Percentiles rank a stretch among this genome's conserved stretches.
Evolutionary conservation across 768 basidiomycete genomes (phyloP).

Genomic region (Lactifluus pinguis): DNA sequence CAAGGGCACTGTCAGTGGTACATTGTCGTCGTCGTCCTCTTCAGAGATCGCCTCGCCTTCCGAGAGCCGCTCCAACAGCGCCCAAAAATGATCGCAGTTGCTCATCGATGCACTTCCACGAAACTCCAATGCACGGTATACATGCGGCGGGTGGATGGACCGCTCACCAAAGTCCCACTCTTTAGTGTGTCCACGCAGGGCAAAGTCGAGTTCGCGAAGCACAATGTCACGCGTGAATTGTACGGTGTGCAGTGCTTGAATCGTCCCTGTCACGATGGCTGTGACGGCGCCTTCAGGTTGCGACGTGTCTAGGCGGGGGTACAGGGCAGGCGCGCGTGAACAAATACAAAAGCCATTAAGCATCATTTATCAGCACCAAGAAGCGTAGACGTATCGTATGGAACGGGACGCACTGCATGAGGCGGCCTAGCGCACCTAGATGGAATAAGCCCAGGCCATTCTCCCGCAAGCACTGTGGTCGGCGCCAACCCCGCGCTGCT

Average conservation of each 20-base stretch:
- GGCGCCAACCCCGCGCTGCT: conserved; percentile 37
- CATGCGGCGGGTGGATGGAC: conserved; percentile 27
- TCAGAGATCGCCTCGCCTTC: conserved; percentile 6
- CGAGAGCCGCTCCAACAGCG: conserved; percentile 22
- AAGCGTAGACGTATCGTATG: too few species aligned
- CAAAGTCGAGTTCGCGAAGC: conserved; percentile 50
- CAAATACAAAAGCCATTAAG: too few species aligned
- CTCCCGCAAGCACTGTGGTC: too few species aligned
- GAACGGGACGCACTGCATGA: too few species aligned
- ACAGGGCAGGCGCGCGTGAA: conserved; percentile 21
- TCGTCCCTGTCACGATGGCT: conserved; percentile 39
- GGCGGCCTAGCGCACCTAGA: conserved; percentile 21
- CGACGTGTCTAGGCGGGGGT: conserved; percentile 22
- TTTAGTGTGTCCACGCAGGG: conserved; percentile 48
- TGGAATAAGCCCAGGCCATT: conserved; percentile 44
- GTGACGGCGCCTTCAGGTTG: conserved; percentile 20
- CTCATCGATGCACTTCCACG: conserved; percentile 29
- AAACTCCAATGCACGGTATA: conserved; percentile 19
- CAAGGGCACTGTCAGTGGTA: background rate
- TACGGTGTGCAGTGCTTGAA: conserved; percentile 34
- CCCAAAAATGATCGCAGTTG: conserved; percentile 36
- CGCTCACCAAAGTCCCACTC: conserved; percentile 44
- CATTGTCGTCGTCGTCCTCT: background rate
- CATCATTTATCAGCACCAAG: background rate
- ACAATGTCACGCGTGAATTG: conserved; percentile 41